Percentiles rank a stretch among this genome's conserved stretches.
Evolutionary conservation across 352 stramenopile species (phyloP).

Genomic region (Phytopythium montanum): DNA sequence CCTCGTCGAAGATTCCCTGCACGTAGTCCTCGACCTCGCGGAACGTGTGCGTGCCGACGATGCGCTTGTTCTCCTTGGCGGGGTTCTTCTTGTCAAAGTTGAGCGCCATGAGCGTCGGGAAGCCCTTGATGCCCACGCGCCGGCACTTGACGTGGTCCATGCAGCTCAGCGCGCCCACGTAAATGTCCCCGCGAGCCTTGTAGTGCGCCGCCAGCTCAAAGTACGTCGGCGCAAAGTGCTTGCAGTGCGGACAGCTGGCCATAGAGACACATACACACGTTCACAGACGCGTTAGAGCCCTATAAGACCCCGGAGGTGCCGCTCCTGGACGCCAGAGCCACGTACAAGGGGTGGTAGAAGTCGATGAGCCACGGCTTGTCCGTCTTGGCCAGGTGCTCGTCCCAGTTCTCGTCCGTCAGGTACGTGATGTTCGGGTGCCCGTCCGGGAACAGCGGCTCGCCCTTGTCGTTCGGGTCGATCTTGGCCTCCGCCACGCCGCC

Average conservation of each 20-base stretch:
- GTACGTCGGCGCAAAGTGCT: slow-evolving; percentile 68
- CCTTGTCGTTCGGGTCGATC: slow-evolving; percentile 71
- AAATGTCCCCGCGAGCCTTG: slow-evolving; percentile 60
- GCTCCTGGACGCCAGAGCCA: background rate
- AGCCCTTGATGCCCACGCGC: slow-evolving; percentile 72
- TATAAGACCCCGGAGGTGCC: too few species aligned
- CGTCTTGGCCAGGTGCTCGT: slow-evolving; percentile 63
- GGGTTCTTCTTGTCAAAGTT: slow-evolving; percentile 77
- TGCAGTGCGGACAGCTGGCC: slow-evolving; percentile 73
- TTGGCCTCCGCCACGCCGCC: slow-evolving; percentile 21
- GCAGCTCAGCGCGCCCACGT: slow-evolving; percentile 77
- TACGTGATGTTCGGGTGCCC: slow-evolving; percentile 85
- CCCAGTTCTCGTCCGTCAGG: slow-evolving; percentile 83
- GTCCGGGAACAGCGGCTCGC: slow-evolving; percentile 71
- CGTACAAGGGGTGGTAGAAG: slow-evolving; percentile 87
- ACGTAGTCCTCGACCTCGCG: slow-evolving; percentile 78
- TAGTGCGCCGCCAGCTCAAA: slow-evolving; percentile 66
- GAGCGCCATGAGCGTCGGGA: slow-evolving; percentile 72
- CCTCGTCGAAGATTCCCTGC: slow-evolving; percentile 51
- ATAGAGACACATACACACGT: too few species aligned
- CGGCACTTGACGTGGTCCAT: slow-evolving; percentile 87
- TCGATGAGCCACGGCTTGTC: slow-evolving; percentile 81
- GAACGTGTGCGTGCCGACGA: slow-evolving; percentile 76
- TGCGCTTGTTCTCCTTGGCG: slow-evolving; percentile 60
- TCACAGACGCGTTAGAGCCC: background rate